Conservation (phyloP, 2,329 filamentous ascomycete genomes). For the Hymenotorrendiella dingleyae region DNA sequence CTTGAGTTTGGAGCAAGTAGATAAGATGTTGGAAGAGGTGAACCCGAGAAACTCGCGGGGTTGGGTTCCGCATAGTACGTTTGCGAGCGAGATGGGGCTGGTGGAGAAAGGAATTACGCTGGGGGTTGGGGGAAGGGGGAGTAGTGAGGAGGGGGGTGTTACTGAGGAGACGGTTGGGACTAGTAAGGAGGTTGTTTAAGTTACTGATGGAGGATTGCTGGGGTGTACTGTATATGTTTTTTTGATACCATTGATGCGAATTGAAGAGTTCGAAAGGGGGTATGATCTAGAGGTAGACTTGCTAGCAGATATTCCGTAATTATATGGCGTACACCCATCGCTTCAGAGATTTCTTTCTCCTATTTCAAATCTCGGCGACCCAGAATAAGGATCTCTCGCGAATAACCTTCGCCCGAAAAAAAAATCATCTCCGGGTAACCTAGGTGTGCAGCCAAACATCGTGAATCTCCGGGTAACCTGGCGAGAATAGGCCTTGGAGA, state of each 20-base stretch:
- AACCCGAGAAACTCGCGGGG: constrained; percentile 32
- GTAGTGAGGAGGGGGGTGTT: constrained; percentile 13
- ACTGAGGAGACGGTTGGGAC: background rate
- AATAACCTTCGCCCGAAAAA: too few species aligned
- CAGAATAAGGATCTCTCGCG: too few species aligned
- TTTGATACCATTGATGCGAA: background rate
- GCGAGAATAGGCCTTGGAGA: too few species aligned
- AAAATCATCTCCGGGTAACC: too few species aligned
- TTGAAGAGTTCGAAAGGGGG: too few species aligned
- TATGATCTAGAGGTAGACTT: constrained; percentile 1
- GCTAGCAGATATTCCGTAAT: too few species aligned
- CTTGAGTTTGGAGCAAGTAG: constrained; percentile 74
- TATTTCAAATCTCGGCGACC: too few species aligned
- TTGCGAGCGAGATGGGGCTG: constrained; percentile 24
- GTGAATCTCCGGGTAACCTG: too few species aligned
- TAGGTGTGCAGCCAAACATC: too few species aligned
- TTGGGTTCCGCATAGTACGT: constrained; percentile 27
- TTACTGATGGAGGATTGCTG: background rate
- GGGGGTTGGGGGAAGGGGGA: constrained; percentile 1
- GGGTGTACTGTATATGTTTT: background rate
- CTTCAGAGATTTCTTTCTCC: too few species aligned
- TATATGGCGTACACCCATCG: too few species aligned
- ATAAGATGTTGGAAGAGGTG: constrained; percentile 60
- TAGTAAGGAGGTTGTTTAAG: constrained; percentile 11
- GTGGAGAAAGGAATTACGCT: constrained; percentile 8